phyloP scores from a whole-genome alignment of 805 yeast species.

The Wickerhamiella sergipiensis region DNA sequence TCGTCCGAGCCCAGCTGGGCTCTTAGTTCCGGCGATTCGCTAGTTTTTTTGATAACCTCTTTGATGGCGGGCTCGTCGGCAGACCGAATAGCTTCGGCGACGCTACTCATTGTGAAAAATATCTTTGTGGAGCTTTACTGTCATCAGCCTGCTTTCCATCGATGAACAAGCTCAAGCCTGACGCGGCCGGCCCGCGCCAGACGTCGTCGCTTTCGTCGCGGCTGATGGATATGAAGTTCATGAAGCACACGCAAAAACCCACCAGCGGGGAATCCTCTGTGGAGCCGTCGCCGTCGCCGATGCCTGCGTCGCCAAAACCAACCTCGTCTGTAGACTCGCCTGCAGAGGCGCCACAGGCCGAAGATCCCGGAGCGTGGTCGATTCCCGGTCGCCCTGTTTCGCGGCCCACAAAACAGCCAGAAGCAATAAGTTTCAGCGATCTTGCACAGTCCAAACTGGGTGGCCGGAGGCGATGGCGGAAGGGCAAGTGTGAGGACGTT shows the following conservation, averaged over 20 bases:
- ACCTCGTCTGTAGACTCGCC: background rate
- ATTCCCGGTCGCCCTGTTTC: background rate
- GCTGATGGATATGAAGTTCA: slow-evolving; percentile 19
- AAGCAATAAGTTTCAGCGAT: slow-evolving; percentile 2
- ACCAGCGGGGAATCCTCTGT: background rate
- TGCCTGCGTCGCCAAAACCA: background rate
- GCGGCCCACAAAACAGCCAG: background rate
- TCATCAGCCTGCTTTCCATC: background rate
- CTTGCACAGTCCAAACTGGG: background rate
- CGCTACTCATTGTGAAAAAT: background rate
- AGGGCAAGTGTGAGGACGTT: slow-evolving; percentile 6
- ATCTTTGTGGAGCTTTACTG: background rate
- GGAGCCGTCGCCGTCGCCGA: background rate
- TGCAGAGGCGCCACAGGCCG: background rate
- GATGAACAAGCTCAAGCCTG: background rate
- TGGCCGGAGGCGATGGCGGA: slow-evolving; percentile 7
- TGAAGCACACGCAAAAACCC: slow-evolving; percentile 6
- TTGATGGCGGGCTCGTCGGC: background rate
- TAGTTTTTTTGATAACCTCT: background rate
- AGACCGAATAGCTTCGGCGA: background rate
- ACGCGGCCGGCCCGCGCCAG: background rate
- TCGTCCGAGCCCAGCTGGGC: background rate
- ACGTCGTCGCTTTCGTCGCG: slow-evolving; percentile 15
- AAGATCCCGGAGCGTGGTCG: background rate
- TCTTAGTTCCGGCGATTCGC: background rate